phyloP scores from a whole-genome alignment of 768 basidiomycete species.

The Termitomyces sp. region DNA sequence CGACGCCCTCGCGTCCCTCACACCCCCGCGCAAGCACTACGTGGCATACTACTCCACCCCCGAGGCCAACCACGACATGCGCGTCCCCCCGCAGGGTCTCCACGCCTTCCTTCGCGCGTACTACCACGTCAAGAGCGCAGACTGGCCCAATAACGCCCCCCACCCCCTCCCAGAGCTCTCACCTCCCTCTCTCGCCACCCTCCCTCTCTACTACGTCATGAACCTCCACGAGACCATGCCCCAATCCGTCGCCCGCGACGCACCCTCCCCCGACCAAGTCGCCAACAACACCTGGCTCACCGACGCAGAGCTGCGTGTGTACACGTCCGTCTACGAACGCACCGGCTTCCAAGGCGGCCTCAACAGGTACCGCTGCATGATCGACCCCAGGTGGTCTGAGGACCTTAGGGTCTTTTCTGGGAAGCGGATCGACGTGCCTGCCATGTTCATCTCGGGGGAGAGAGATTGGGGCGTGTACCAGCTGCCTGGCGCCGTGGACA shows the following conservation, averaged over 20 bases:
- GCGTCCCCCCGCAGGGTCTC: slow-evolving; percentile 35
- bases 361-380: slow-evolving; percentile 45
- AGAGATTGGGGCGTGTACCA: slow-evolving; percentile 63
- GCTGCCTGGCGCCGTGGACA: slow-evolving; percentile 38
- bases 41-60: slow-evolving; percentile 41
- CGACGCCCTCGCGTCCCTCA: slow-evolving; percentile 29
- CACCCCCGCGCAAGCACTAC: slow-evolving; percentile 56
- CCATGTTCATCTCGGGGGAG: slow-evolving; percentile 50
- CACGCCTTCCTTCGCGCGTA: slow-evolving; percentile 46
- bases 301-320: slow-evolving; percentile 42
- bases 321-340: slow-evolving; percentile 37
- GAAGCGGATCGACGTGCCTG: slow-evolving; percentile 42
- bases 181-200: slow-evolving; percentile 26
- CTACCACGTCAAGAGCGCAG: slow-evolving; percentile 53
- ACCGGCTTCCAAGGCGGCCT: slow-evolving; percentile 61
- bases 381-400: slow-evolving; percentile 26
- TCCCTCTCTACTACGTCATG: slow-evolving; percentile 64
- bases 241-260: slow-evolving; percentile 30
- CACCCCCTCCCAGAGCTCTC: slow-evolving; percentile 29
- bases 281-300: slow-evolving; percentile 36
- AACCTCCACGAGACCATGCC: slow-evolving; percentile 48
- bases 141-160: slow-evolving; percentile 38
- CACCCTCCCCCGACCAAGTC: slow-evolving; percentile 25
- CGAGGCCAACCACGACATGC: slow-evolving; percentile 41
- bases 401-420: slow-evolving; percentile 41